Evolutionary conservation across 768 basidiomycete genomes (phyloP).

Genomic region (Auriscalpium orientale): DNA sequence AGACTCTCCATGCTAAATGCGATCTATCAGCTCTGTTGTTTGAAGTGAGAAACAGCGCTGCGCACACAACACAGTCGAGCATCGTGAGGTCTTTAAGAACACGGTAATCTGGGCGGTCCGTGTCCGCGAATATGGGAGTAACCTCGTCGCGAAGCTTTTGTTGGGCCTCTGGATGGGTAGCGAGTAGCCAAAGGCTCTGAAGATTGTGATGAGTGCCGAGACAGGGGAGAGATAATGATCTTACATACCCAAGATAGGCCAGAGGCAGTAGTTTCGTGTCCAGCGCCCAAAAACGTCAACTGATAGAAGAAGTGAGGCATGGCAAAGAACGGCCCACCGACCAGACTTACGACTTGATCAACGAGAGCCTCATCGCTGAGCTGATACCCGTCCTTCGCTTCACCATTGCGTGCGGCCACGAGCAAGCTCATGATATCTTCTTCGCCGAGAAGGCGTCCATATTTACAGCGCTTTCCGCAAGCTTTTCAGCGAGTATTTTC

Average conservation of each 20-base stretch:
- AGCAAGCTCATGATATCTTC: slow-evolving; percentile 47
- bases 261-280: slow-evolving; percentile 37
- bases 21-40: not conserved
- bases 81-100: slow-evolving; percentile 11
- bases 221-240: not conserved
- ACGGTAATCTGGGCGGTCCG: slow-evolving; percentile 16
- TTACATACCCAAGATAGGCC: slow-evolving; percentile 42
- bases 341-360: slow-evolving; percentile 36
- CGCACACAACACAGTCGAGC: slow-evolving; percentile 16
- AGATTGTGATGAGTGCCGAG: not conserved
- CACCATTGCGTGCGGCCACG: slow-evolving; percentile 33
- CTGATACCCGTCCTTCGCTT: slow-evolving; percentile 24
- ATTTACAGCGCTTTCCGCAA: slow-evolving; percentile 25
- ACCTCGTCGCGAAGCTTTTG: slow-evolving; percentile 46
- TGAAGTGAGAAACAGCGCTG: not conserved
- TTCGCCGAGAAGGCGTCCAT: slow-evolving; percentile 33
- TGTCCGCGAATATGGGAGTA: slow-evolving; percentile 25
- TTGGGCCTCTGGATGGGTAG: slow-evolving; percentile 43
- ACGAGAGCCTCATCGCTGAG: slow-evolving; percentile 44
- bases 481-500: slow-evolving; percentile 34
- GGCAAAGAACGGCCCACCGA: too few species aligned
- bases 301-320: slow-evolving; percentile 5
- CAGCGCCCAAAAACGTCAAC: slow-evolving; percentile 44
- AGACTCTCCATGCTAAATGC: slow-evolving; percentile 13
- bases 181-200: slow-evolving; percentile 49